Evolutionary conservation across 129 eudicot species (phyloP), one percentile per base, ranked within the genome.

Genomic region (Pittosporum tobira): DNA sequence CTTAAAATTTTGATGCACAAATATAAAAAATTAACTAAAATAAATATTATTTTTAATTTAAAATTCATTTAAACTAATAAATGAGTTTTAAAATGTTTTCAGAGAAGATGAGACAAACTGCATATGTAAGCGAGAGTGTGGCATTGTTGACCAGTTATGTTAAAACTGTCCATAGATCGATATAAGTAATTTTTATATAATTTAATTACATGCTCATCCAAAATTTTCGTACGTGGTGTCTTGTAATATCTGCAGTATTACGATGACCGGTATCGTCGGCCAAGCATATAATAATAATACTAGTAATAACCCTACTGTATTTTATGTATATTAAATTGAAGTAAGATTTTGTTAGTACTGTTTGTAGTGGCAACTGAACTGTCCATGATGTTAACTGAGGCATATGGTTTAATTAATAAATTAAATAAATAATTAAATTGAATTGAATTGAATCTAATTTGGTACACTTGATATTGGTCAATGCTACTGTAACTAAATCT

Each of bases 211-310:
- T 4, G 38, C 16, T 28, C 30, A 30, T 45, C 53, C 57, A 48
- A 57, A 13, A 15, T 57, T 28, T 25, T 31, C 16, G 30, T 70
- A 57, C 79, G 66, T 69, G 78, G 31, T 69, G 66, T 72, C 79
- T 72, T 43, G 79, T 65, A 72, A 45, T 30, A 75, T 57, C 67
- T 71, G 71, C 70, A n/a, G n/a, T n/a, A 26, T 18, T 23, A 34
- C 53, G 42, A 48, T 59, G 69, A 63, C 69, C 28, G 30, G 60
- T 63, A 16, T 67, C 72, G 72, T 56, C 38, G 65, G 51, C 48
- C 36, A 34, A 57, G 4, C 21, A 18, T 34, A 23, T 34, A 34
- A 34, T 1, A 34, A 6, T 34, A 34, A 34, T 34, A 34, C 8
- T 31, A 1, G 4, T 10, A 4, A 31, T 31, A 3, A n/a, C n/a